Base-by-base conservation (phyloP, 2,329 filamentous ascomycete genomes). In the Pochonia chlamydosporia region DNA sequence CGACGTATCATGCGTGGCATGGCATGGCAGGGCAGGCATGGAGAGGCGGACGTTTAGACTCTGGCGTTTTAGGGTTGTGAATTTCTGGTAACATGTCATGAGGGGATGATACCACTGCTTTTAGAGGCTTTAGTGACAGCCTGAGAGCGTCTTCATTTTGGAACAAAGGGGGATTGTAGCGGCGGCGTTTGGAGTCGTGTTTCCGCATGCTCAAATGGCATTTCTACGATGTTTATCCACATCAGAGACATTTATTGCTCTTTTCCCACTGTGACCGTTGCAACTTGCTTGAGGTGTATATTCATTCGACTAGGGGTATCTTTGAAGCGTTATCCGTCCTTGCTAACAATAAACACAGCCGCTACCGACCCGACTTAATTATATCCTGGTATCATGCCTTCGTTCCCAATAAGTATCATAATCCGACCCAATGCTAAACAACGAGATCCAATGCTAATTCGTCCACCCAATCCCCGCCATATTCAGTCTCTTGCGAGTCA, bases 391-490 rank as follows among this genome's bases (percentile, higher is more conserved):
- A 13, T 25, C 33, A 25, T 24, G 16, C 21, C 18, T 44, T 20
- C 35, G 25, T 45, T 24, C n/a, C 35, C 16, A 24, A n/a, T 31
- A n/a, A n/a, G n/a, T n/a, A 28, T 40, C 20, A 39, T 39, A 8
- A 23, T 37, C n/a, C 14, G 33, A 4, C 14, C n/a, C n/a, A n/a
- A n/a, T 41, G 33, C 56, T 44, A 59, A 31, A 56, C 25, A n/a
- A 47, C 24, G 30, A 66, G 42, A 23, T 67, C 65, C 5, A 58
- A 47, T 1, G 59, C 63, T n/a, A 64, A 50, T 16, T 69, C 64
- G 23, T 69, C 66, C 4, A 68, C 52, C 66, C 66, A 69, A 10
- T 57, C 63, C 3, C 66, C 66, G 5, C 66, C 66, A 16, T 68
- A 69, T 21, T 67, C 64, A 1, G 65, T 59, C 54, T 69, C 66